Base-by-base conservation (phyloP, 2,329 filamentous ascomycete species). In the Tetracladium maxilliforme region DNA sequence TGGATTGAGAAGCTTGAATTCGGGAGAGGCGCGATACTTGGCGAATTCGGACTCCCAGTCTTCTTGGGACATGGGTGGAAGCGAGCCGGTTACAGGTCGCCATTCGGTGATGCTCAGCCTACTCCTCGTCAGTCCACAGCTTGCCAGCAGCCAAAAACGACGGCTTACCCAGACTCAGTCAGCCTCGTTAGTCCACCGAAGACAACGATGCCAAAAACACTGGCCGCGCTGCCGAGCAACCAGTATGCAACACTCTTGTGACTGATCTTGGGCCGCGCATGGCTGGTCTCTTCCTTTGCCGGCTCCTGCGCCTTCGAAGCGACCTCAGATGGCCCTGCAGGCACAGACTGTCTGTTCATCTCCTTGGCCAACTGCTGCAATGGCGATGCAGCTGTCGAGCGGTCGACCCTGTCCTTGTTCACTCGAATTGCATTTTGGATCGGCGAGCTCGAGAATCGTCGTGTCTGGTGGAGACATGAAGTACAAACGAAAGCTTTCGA, bases 21-120 rank as follows among this genome's bases (percentile, higher is more conserved):
- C 90, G 33, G 90, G 90, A 12, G 84, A 93, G 21, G 78, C 70
- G 36, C 78, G 76, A 61, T 98, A 98, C 52, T 92, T 90, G 28
- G 73, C 61, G 55, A 95, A 98, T 44, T 95, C 90, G 35, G 74
- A 72, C 39, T 93, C 76, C 90, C 90, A 98, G 45, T 87, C 80
- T 30, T 64, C 72, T 14, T 64, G 54, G 41, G 70, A 79, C 51
- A 80, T 67, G 19, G 90, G 90, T 18, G 84, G 86, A 19, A 92
- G 58, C 10, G 84, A 86, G 38, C 90, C 90, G 7, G 90, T 95
- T 21, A 98, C 86, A 24, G 90, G 90, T 38, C 75, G 77, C 90
- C 90, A 98, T 79, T 98, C 90, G 34, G 90, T 98, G 42, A 98
- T 98, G 48, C 86, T 94, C 37, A 98, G 64, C 22, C 87, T 92